A percentile compares a stretch with the other conserved stretches of the same genome.
These are phyloP conservation scores for Paxillus ammoniavirescens DNA, from an alignment of 768 basidiomycete genomes.

Conservation along the genomic window DNA sequence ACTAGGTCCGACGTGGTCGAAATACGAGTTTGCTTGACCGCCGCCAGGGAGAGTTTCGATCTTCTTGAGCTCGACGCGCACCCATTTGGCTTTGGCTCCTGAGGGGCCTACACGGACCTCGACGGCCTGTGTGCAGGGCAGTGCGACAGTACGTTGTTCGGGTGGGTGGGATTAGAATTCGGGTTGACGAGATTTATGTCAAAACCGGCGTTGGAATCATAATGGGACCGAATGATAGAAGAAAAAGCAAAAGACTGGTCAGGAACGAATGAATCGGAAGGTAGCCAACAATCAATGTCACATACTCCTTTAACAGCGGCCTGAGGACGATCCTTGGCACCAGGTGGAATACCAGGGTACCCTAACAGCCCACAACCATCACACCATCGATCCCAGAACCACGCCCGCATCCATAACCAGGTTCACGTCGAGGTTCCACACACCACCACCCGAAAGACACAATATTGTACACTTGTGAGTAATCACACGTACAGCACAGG, in stretches of 20 bases:
- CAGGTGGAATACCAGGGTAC: constrained; percentile 87
- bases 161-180: constrained; percentile 1
- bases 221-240: neutral
- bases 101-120: constrained; percentile 76
- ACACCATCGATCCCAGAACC: no score
- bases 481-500: constrained; percentile 1
- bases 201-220: constrained; percentile 5
- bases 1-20: constrained; percentile 78
- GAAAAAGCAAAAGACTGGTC: neutral
- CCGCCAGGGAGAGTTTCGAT: constrained; percentile 81
- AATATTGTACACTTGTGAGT: neutral
- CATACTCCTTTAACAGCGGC: constrained; percentile 85
- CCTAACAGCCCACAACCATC: constrained; percentile 40
- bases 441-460: no score
- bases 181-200: no score
- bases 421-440: neutral
- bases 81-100: constrained; percentile 89
- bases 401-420: constrained; percentile 6
- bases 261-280: constrained; percentile 1
- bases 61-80: constrained; percentile 88
- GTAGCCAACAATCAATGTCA: constrained; percentile 13
- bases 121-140: constrained; percentile 55
- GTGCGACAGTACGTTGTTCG: constrained; percentile 1
- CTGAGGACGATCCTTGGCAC: constrained; percentile 69
- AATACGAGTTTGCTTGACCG: constrained; percentile 66